These are phyloP conservation scores for Elsinoe arachidis DNA, from an alignment of 2,329 filamentous ascomycete genomes.

Conservation along the genomic window DNA sequence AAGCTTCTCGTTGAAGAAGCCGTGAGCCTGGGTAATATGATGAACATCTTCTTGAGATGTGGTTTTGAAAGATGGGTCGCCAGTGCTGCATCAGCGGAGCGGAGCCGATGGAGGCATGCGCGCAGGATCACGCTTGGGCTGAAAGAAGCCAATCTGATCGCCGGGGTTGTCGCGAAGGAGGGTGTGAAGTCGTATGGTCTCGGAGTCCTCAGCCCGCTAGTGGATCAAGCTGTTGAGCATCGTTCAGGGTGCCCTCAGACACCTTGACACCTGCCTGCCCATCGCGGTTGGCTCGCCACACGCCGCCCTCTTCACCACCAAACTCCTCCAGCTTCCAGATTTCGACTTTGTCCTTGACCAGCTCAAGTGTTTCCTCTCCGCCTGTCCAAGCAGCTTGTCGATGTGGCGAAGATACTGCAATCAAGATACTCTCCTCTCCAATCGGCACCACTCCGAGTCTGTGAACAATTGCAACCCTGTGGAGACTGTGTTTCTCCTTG, in stretches of 20 bases:
- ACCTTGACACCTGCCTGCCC: conserved; percentile 50
- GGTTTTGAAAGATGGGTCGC: no score
- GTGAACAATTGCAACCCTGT: conserved; percentile 72
- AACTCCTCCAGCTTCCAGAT: conserved; percentile 95
- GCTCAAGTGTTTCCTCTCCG: conserved; percentile 81
- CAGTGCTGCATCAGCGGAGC: not conserved
- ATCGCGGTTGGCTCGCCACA: conserved; percentile 85
- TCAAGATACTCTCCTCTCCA: conserved; percentile 86
- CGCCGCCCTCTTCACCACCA: conserved; percentile 59
- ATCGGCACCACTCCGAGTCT: conserved; percentile 78
- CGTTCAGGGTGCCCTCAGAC: not conserved
- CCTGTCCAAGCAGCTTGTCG: conserved; percentile 77
- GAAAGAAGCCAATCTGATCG: not conserved
- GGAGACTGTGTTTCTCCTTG: conserved; percentile 53
- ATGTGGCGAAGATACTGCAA: conserved; percentile 77
- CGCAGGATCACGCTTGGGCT: no score
- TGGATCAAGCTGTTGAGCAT: not conserved
- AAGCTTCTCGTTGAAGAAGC: conserved; percentile 16
- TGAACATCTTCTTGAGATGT: not conserved
- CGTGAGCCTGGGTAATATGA: conserved; percentile 15
- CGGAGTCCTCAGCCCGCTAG: not conserved
- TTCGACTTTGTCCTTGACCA: conserved; percentile 79
- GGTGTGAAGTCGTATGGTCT: no score
- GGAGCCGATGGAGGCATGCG: not conserved
- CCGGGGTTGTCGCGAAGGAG: not conserved